A percentile compares a stretch with the other conserved stretches of the same genome.
Evolutionary conservation across 768 basidiomycete species (phyloP).

Genomic region (Suillus americanus): DNA sequence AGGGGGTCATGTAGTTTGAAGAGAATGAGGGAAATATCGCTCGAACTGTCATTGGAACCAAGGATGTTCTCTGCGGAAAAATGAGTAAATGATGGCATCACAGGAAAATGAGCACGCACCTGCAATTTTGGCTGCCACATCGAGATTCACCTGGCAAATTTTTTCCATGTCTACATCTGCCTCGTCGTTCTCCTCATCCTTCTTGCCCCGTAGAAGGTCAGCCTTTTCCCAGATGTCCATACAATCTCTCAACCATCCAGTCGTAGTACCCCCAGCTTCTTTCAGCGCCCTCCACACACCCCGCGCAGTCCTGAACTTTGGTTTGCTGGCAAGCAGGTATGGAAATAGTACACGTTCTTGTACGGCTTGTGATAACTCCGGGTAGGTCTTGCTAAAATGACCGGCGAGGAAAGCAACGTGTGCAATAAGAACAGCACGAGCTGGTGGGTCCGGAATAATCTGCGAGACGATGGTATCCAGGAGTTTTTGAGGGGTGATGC

Average conservation of each 20-base stretch:
- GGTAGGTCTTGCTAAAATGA: constrained; percentile 38
- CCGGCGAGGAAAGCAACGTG: constrained; percentile 59
- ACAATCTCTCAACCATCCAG: constrained; percentile 55
- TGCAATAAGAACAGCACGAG: constrained; percentile 50
- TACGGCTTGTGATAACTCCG: constrained; percentile 30
- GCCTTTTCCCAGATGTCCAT: constrained; percentile 37
- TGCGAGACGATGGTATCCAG: constrained; percentile 26
- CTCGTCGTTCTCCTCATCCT: constrained; percentile 31
- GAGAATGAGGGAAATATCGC: constrained; percentile 51
- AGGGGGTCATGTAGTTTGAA: constrained; percentile 48
- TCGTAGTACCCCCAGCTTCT: constrained; percentile 31
- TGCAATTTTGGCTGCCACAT: constrained; percentile 61
- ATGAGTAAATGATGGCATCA: background rate
- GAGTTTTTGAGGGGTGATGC: constrained; percentile 21
- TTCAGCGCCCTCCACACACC: constrained; percentile 71
- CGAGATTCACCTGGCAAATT: constrained; percentile 53
- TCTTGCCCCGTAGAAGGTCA: constrained; percentile 24
- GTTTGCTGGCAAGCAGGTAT: constrained; percentile 70
- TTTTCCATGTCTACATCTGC: constrained; percentile 36
- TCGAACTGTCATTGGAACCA: constrained; percentile 42
- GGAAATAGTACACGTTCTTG: constrained; percentile 67
- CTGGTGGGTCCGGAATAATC: constrained; percentile 39
- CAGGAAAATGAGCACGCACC: constrained; percentile 39
- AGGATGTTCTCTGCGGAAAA: constrained; percentile 59
- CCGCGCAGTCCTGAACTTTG: constrained; percentile 62